Evolutionary conservation across 179 eudicot genomes (phyloP).

Genomic region (Sideroxylon spinosum): DNA sequence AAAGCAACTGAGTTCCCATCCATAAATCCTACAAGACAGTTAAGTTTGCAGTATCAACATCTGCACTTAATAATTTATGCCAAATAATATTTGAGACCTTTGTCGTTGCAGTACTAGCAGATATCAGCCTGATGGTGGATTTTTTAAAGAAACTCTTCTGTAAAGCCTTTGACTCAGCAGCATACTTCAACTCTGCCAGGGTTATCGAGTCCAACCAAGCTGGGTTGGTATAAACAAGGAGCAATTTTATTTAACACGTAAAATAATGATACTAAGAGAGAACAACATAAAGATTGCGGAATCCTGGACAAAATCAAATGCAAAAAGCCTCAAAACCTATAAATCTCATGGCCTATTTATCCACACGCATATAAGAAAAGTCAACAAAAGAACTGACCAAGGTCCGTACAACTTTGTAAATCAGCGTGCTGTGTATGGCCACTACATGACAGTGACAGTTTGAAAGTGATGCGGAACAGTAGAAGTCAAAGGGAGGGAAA

Average conservation of each 20-base stretch:
- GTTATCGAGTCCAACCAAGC: constrained; percentile 15
- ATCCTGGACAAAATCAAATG: no score
- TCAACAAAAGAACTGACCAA: background rate
- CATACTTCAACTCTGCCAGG: background rate
- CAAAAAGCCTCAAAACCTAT: no score
- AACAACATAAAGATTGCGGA: no score
- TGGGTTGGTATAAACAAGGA: constrained; percentile 6
- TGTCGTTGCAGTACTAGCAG: constrained; percentile 37
- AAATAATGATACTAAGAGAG: no score
- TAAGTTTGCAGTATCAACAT: constrained; percentile 8
- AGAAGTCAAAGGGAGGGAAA: no score
- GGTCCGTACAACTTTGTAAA: background rate
- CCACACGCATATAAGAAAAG: background rate
- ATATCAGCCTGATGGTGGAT: constrained; percentile 26
- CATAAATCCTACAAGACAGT: constrained; percentile 31
- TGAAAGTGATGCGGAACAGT: no score
- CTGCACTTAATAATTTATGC: background rate
- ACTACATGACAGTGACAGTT: background rate
- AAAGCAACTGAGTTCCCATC: constrained; percentile 45
- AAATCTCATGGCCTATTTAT: no score
- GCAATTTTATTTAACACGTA: background rate
- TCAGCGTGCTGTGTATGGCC: background rate
- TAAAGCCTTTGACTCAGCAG: constrained; percentile 20
- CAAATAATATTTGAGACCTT: background rate
- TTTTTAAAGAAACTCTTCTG: constrained; percentile 22